These are phyloP conservation scores for Cyberlindnera japonica DNA, from an alignment of 805 yeast species.

Conservation along the genomic window DNA sequence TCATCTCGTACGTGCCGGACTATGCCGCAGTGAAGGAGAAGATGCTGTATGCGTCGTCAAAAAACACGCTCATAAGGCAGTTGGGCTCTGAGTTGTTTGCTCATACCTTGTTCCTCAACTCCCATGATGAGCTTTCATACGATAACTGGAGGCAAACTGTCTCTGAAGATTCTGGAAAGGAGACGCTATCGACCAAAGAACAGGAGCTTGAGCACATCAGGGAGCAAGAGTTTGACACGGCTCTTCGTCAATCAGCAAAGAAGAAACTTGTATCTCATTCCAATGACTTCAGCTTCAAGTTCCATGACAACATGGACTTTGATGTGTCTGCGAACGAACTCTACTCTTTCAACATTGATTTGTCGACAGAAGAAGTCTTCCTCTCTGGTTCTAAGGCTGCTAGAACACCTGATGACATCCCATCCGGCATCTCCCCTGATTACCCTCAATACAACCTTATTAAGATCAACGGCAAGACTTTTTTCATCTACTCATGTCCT, in stretches of 20 bases:
- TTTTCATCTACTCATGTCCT: constrained; percentile 85
- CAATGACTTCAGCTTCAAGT: constrained; percentile 27
- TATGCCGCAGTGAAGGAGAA: constrained; percentile 73
- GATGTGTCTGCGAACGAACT: constrained; percentile 33
- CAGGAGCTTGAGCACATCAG: constrained; percentile 43
- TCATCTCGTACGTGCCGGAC: constrained; percentile 87
- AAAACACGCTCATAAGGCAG: constrained; percentile 68
- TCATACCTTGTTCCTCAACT: constrained; percentile 33
- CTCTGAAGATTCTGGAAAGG: constrained; percentile 35
- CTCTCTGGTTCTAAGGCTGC: constrained; percentile 29
- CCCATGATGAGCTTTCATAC: constrained; percentile 35
- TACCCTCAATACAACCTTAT: constrained; percentile 61
- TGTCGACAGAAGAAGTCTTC: constrained; percentile 44
- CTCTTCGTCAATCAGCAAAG: constrained; percentile 31
- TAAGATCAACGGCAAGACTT: constrained; percentile 38
- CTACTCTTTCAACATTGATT: constrained; percentile 49
- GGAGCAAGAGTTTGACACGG: constrained; percentile 36
- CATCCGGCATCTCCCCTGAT: constrained; percentile 32
- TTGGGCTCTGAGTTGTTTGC: constrained; percentile 52
- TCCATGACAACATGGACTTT: constrained; percentile 27
- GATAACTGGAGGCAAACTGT: constrained; percentile 43
- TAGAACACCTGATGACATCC: constrained; percentile 29
- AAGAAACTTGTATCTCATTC: constrained; percentile 27
- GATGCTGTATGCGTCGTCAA: constrained; percentile 93
- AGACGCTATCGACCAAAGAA: constrained; percentile 60